Conservation (phyloP, 176 grass and related monocot genomes). For the Metroxylon sagu region DNA sequence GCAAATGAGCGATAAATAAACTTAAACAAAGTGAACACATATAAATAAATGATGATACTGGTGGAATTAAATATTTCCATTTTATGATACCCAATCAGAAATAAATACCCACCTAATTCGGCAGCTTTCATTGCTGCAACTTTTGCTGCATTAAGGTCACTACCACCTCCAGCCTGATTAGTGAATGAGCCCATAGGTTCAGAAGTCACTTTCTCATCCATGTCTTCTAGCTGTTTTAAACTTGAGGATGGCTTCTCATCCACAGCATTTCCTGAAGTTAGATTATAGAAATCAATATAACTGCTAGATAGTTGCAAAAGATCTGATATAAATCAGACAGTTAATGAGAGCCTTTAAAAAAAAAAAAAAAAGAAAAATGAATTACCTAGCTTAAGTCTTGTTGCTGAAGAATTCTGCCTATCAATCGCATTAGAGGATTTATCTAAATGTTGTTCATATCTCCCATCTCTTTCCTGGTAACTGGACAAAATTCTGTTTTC, state of each 20-base stretch:
- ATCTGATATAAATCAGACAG: not conserved
- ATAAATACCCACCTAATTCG: slow-evolving; percentile 49
- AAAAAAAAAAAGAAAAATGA: not conserved
- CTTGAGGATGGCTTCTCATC: slow-evolving; percentile 25
- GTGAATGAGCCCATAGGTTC: slow-evolving; percentile 9
- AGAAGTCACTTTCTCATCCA: not conserved
- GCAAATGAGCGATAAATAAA: too few relatives aligned
- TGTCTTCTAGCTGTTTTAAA: slow-evolving; percentile 21
- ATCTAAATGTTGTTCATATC: slow-evolving; percentile 22
- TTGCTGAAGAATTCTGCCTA: slow-evolving; percentile 9
- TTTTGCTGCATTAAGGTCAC: slow-evolving; percentile 72
- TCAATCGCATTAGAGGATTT: slow-evolving; percentile 8
- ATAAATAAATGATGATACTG: too few relatives aligned
- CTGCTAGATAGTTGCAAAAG: not conserved
- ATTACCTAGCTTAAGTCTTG: slow-evolving; percentile 10
- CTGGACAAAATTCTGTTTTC: slow-evolving; percentile 53
- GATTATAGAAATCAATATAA: not conserved
- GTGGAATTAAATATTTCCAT: too few relatives aligned
- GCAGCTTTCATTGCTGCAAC: slow-evolving; percentile 85
- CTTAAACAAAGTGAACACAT: too few relatives aligned
- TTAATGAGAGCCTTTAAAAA: not conserved
- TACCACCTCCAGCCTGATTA: slow-evolving; percentile 18
- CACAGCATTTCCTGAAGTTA: slow-evolving; percentile 14
- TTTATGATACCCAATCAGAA: not conserved
- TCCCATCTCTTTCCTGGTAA: slow-evolving; percentile 28